Evolutionary conservation across 805 yeast species (phyloP).

Genomic region (Wickerhamiella allomyrinae): DNA sequence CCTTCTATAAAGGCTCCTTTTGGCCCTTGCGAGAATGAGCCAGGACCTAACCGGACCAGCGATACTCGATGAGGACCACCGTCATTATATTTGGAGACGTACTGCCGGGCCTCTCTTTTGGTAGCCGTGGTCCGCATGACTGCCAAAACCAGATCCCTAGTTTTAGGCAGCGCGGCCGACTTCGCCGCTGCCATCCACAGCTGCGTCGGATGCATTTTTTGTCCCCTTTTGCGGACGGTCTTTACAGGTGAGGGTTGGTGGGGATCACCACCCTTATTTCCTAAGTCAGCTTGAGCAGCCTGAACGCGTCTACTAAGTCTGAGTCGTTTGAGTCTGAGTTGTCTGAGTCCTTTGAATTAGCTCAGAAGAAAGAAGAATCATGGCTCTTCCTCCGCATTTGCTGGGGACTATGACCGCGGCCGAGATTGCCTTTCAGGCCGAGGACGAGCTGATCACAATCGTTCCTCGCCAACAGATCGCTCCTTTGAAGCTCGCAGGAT

Average conservation of each 20-base stretch:
- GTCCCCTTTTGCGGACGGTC: too few relatives aligned
- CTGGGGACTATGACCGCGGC: constrained; percentile 17
- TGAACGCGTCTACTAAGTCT: too few relatives aligned
- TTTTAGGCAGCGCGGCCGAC: background rate
- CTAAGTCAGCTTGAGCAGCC: too few relatives aligned
- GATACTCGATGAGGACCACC: constrained; percentile 19
- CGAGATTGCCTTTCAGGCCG: constrained; percentile 75
- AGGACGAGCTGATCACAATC: constrained; percentile 56
- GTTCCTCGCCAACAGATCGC: constrained; percentile 67
- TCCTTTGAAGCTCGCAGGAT: constrained; percentile 50
- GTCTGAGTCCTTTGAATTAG: too few relatives aligned
- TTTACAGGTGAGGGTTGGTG: too few relatives aligned
- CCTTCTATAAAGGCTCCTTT: constrained; percentile 10
- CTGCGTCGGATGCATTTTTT: background rate
- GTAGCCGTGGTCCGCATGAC: constrained; percentile 85
- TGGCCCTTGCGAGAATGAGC: constrained; percentile 1
- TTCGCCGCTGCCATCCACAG: background rate
- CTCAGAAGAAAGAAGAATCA: too few relatives aligned
- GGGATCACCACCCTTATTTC: too few relatives aligned
- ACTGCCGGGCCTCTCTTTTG: constrained; percentile 77
- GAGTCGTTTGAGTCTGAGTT: too few relatives aligned
- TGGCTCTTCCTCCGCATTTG: background rate
- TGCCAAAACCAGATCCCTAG: constrained; percentile 54
- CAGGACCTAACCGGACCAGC: constrained; percentile 17
- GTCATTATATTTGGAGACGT: constrained; percentile 53